Evolutionary conservation across 805 yeast genomes (phyloP), one percentile per base, ranked within the genome.

Genomic region (Vanderwaltozyma yarrowii): DNA sequence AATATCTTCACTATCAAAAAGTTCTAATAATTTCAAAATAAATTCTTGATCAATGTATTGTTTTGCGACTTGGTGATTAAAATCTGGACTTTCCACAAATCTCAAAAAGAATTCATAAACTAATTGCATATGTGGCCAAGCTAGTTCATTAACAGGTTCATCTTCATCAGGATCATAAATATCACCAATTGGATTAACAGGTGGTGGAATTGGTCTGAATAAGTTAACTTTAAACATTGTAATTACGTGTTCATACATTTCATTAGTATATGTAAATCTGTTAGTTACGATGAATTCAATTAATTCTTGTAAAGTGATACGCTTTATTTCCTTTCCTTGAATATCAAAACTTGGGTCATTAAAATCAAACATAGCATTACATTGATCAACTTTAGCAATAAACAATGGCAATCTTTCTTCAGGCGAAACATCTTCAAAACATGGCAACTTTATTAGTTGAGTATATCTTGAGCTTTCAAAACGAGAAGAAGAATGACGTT

Each of bases 81-180:
- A 89, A 62, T 88, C 96, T 2, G 95, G 94, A 46, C 89, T 78
- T 64, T 92, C 97, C 38, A 92, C 80, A 62, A 92, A 89, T 52
- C 95, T 70, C 43, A 92, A 66, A 58, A 92, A 89, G 53, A 92
- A 86, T 61, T 92, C 97, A 65, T 92, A 92, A 24, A 88, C 94
- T 31, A 87, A 74, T 62, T 86, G 94, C 97, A 92, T 92, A 60
- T 92, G 98, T 11, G 97, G 95, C 98, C 98, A 92, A 9, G 96
- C 88, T 45, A 89, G 75, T 59, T 92, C 97, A 51, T 78, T 77
- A 28, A 92, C 94, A 3, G 97, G 97, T 62, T 92, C 98, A 65
- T 92, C 98, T 64, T 92, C 98, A 63, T 92, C 98, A 1, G 98
- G 98, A 53, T 92, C 98, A 61, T 74, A 92, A 29, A 89, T 74